Conservation (phyloP, 208 protist genomes). For the Leptomonas pyrrhocoris region DNA sequence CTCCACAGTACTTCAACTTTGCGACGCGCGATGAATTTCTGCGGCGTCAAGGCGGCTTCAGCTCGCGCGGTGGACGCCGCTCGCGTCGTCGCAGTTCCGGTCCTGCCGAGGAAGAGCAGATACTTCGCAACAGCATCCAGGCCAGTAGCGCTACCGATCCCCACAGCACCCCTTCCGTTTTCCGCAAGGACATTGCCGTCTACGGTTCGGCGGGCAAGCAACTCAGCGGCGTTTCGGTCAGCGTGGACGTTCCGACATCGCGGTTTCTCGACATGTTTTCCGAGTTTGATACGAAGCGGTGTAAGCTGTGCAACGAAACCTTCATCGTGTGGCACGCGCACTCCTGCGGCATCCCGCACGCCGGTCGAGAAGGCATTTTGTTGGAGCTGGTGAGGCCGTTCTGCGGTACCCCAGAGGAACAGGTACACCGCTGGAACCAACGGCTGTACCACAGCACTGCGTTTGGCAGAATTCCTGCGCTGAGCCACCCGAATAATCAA, state of each 20-base stretch:
- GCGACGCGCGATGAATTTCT: constrained; percentile 21
- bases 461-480: constrained; percentile 65
- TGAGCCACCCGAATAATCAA: constrained; percentile 77
- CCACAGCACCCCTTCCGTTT: constrained; percentile 51
- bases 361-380: constrained; percentile 71
- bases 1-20: constrained; percentile 40
- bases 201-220: not conserved
- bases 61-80: not conserved
- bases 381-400: constrained; percentile 83
- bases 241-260: constrained; percentile 67
- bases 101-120: constrained; percentile 4
- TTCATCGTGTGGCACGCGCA: constrained; percentile 82
- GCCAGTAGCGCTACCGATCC: constrained; percentile 29
- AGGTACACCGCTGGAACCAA: constrained; percentile 72
- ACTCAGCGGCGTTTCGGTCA: constrained; percentile 28
- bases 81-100: not conserved
- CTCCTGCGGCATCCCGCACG: constrained; percentile 64
- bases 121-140: not conserved
- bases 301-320: constrained; percentile 88
- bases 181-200: constrained; percentile 70
- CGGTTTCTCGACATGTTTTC: constrained; percentile 80
- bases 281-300: constrained; percentile 79
- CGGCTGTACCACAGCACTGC: constrained; percentile 50
- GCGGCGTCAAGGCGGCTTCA: not conserved
- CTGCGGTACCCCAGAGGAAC: constrained; percentile 83